A percentile compares a stretch with the other conserved stretches of the same genome.
phyloP scores from a whole-genome alignment of 1,139 yeast genomes.

The Pneumocystis canis region DNA sequence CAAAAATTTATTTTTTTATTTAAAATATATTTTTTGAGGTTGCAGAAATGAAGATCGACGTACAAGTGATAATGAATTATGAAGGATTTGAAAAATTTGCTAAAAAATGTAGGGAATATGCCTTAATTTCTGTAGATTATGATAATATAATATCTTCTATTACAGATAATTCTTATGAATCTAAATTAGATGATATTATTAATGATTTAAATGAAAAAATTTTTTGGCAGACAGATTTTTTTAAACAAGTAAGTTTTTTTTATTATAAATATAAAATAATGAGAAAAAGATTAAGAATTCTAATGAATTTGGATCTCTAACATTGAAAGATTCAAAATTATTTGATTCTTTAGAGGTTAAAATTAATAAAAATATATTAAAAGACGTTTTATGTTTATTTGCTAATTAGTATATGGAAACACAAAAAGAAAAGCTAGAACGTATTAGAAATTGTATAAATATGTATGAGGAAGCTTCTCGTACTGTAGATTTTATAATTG shows the following conservation, averaged over 20 bases:
- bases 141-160: not conserved
- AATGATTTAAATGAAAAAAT: not conserved
- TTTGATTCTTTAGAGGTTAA: not conserved
- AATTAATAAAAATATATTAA: not conserved
- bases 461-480: not conserved
- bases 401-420: not conserved
- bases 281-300: not conserved
- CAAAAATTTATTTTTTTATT: no score
- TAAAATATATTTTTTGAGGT: not conserved
- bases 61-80: not conserved
- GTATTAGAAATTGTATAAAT: not conserved
- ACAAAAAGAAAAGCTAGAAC: not conserved
- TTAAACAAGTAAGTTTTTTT: not conserved
- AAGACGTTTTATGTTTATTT: not conserved
- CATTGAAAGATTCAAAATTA: not conserved
- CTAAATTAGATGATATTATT: not conserved
- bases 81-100: not conserved
- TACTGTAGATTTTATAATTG: not conserved
- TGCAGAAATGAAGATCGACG: not conserved
- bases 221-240: not conserved
- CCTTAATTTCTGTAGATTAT: not conserved
- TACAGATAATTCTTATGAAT: not conserved
- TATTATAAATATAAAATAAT: not conserved
- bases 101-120: not conserved
- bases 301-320: not conserved